Base-by-base conservation (phyloP, 257 asterid species). In the Jacaranda copaia region DNA sequence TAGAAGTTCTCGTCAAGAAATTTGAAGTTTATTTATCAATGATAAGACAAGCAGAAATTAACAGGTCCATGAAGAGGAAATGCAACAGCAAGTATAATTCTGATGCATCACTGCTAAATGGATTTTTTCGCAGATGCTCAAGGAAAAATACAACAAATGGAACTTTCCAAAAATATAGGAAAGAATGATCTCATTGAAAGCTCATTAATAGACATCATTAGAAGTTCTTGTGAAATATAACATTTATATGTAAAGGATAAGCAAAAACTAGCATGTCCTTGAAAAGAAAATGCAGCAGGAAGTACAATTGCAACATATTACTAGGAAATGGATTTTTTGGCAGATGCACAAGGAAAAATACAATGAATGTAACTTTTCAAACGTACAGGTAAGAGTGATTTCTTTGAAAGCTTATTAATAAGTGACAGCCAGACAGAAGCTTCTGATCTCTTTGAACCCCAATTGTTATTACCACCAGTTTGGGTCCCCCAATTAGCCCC, bases 321-420 rank as follows among this genome's bases (percentile, higher is more conserved):
- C 48, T 7, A n/a, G 49, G 32, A 63, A 62, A 80, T 60, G 19
- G 35, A 68, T 12, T 48, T 25, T 3, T 53, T 72, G 14, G 48
- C 13, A 56, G 59, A 70, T 53, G 61, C 78, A 81, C 18, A 66
- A 73, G 61, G 32, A 6, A 63, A 57, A 38, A 18, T 60, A 82
- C 40, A 70, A 73, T 13, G 52, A 45, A 66, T 55, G 4, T 20
- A 72, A 78, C 42, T 80, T 70, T 43, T 68, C 60, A 55, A 73
- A 83, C 98, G 65, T 89, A 96, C 99, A 63, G 99, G 99, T 72
- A 96, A 84, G 61, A 96, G 90, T 63, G 94, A 91, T 81, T 81
- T 90, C 93, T 90, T 93, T 45, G 88, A 87, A 66, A 96, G 98
- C 81, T 89, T 88, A 59, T 85, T 91, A 78, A 91, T 86, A 72